Conservation (phyloP, 1,284 basidiomycete genomes). For the Cryptococcus maquisensis region DNA sequence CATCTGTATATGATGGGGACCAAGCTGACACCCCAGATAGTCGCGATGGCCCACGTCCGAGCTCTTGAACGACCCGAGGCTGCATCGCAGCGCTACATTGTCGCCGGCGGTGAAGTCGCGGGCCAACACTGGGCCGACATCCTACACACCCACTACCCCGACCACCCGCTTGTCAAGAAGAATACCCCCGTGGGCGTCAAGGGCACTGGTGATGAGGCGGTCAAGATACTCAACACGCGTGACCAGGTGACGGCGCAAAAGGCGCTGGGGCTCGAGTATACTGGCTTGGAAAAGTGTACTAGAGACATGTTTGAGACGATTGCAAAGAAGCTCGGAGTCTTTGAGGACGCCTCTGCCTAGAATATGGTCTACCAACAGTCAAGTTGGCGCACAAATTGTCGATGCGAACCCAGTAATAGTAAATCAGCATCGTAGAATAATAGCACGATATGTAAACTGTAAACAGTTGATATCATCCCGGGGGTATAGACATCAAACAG, state of each 20-base stretch:
- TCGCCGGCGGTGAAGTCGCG: slow-evolving; percentile 44
- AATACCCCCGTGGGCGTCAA: slow-evolving; percentile 35
- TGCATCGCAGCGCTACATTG: slow-evolving; percentile 59
- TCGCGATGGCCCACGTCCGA: slow-evolving; percentile 58
- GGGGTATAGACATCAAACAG: slow-evolving; percentile 1
- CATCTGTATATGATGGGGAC: background rate
- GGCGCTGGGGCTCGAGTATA: slow-evolving; percentile 39
- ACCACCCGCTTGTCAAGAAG: slow-evolving; percentile 8
- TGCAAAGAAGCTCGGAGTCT: slow-evolving; percentile 24
- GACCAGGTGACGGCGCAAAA: slow-evolving; percentile 33
- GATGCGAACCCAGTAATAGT: no score
- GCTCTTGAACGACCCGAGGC: slow-evolving; percentile 57
- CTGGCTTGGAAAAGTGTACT: slow-evolving; percentile 22
- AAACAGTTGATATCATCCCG: background rate
- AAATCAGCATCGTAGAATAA: no score
- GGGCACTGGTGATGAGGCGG: slow-evolving; percentile 18
- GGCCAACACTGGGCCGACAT: slow-evolving; percentile 34
- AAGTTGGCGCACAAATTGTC: no score
- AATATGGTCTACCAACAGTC: no score
- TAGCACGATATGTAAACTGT: background rate
- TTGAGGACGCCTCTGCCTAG: no score
- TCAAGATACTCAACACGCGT: slow-evolving; percentile 18
- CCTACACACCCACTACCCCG: slow-evolving; percentile 30
- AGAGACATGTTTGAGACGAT: slow-evolving; percentile 37
- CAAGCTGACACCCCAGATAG: slow-evolving; percentile 15